Percentiles rank a stretch among this genome's conserved stretches.
These are phyloP conservation scores for Berkeleyomyces rouxiae DNA, from an alignment of 2,329 filamentous ascomycete species.

Conservation along the genomic window DNA sequence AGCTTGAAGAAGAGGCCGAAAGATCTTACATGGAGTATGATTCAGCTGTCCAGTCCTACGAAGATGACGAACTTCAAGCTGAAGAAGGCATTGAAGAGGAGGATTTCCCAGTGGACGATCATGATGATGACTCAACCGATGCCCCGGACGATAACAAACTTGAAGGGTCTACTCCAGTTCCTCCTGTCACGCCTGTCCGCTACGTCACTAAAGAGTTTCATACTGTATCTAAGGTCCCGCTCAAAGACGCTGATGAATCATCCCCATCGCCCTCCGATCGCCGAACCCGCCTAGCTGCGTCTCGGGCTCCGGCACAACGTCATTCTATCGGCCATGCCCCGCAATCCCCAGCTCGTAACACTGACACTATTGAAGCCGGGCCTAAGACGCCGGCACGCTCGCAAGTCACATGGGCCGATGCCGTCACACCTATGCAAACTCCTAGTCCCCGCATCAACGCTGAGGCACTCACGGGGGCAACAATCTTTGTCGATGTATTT, in stretches of 20 bases:
- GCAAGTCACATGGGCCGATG: constrained; percentile 34
- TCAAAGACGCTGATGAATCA: constrained; percentile 50
- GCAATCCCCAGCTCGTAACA: constrained; percentile 14
- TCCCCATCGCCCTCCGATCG: constrained; percentile 31
- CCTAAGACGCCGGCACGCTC: constrained; percentile 23
- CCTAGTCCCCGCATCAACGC: constrained; percentile 23
- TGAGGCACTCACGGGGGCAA: constrained; percentile 45
- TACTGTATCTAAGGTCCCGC: constrained; percentile 61
- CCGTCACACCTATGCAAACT: constrained; percentile 39
- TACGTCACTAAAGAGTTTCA: constrained; percentile 37
- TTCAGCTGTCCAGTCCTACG: neutral
- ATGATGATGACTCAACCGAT: neutral
- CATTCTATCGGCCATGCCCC: constrained; percentile 10
- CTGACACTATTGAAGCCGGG: constrained; percentile 13
- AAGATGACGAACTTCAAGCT: constrained; percentile 12
- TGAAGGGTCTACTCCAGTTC: constrained; percentile 17
- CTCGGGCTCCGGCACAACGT: constrained; percentile 11
- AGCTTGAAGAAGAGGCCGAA: constrained; percentile 13
- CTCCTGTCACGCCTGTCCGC: constrained; percentile 40
- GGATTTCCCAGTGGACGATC: neutral
- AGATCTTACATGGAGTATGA: constrained; percentile 1
- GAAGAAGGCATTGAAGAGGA: neutral
- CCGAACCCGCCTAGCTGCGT: constrained; percentile 13
- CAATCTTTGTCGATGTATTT: constrained; percentile 71
- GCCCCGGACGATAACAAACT: neutral